phyloP scores from a whole-genome alignment of 108 stramenopile genomes.

The Aurantiochytrium sp. region DNA sequence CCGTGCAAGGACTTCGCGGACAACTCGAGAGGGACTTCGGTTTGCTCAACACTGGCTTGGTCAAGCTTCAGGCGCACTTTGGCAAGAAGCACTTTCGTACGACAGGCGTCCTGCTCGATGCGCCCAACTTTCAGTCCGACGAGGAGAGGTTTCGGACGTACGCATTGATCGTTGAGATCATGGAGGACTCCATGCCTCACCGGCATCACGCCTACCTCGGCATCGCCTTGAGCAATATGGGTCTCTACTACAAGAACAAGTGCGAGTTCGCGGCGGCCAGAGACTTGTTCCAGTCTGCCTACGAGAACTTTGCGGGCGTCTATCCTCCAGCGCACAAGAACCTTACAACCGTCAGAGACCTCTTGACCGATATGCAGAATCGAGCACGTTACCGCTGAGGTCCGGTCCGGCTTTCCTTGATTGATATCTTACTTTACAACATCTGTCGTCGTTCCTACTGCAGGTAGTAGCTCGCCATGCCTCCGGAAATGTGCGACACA shows the following conservation, averaged over 20 bases:
- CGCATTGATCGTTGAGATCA: not conserved
- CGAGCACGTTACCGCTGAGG: too few relatives aligned
- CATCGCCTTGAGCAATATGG: not conserved
- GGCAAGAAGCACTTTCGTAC: not conserved
- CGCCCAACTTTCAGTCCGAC: too few relatives aligned
- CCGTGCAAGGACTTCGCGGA: not conserved
- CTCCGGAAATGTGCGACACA: not conserved
- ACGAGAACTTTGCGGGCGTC: too few relatives aligned
- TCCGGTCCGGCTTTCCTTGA: too few relatives aligned
- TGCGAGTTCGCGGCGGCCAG: not conserved
- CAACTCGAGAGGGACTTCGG: not conserved
- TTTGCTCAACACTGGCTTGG: not conserved
- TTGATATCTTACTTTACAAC: too few relatives aligned
- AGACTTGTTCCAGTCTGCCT: too few relatives aligned
- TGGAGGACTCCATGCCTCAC: not conserved
- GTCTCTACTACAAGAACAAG: not conserved
- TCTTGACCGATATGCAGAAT: too few relatives aligned
- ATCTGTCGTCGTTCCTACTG: too few relatives aligned
- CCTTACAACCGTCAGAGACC: too few relatives aligned
- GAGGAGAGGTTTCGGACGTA: not conserved
- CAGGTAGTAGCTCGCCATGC: not conserved
- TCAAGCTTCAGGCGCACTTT: not conserved
- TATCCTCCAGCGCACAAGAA: too few relatives aligned
- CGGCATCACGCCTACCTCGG: not conserved
- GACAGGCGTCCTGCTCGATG: not conserved